Percentiles rank a stretch among this genome's conserved stretches.
phyloP scores from a whole-genome alignment of 179 eudicot genomes.

The Corrigiola litoralis region DNA sequence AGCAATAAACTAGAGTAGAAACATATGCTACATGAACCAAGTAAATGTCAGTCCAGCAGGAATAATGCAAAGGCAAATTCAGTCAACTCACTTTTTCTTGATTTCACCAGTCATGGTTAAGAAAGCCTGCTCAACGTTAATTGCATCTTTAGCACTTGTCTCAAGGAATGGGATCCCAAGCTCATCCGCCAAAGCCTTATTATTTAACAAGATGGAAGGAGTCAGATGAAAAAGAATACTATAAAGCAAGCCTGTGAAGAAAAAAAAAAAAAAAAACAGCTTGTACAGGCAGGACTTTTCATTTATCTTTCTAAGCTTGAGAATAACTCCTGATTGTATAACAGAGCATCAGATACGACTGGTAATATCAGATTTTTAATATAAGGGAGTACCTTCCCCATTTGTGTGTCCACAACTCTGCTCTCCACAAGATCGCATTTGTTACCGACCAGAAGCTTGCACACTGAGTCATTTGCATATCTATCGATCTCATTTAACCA shows the following conservation, averaged over 20 bases:
- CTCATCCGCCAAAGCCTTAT: conserved; percentile 83
- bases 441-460: conserved; percentile 65
- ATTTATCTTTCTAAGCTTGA: neutral
- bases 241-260: neutral
- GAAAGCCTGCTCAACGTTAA: conserved; percentile 85
- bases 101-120: conserved; percentile 81
- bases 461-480: conserved; percentile 55
- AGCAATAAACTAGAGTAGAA: neutral
- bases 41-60: conserved; percentile 1
- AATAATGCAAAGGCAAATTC: neutral
- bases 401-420: conserved; percentile 53
- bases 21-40: neutral
- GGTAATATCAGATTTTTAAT: neutral
- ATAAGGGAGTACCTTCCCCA: conserved; percentile 40
- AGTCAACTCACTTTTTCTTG: conserved; percentile 57
- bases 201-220: neutral
- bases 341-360: neutral
- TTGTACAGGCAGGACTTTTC: no score
- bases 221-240: neutral
- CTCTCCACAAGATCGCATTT: conserved; percentile 58
- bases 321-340: neutral
- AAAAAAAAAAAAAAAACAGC: neutral
- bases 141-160: conserved; percentile 83
- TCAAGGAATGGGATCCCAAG: conserved; percentile 83
- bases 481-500: conserved; percentile 65